Evolutionary conservation across 2,329 filamentous ascomycete species (phyloP).

Genomic region (Trichoderma endophyticum): DNA sequence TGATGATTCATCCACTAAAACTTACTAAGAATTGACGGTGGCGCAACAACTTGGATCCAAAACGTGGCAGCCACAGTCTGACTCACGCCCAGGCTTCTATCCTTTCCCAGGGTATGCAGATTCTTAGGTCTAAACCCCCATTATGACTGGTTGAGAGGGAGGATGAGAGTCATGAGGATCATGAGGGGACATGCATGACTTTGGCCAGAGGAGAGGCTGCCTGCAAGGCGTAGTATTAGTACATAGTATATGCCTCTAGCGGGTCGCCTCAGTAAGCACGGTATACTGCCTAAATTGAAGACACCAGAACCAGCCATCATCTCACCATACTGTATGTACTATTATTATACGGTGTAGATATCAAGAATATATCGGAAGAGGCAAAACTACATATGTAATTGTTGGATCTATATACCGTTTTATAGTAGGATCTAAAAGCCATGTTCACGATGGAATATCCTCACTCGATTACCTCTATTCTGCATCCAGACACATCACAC

Average conservation of each 20-base stretch:
- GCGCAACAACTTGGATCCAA: background rate
- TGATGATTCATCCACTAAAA: constrained; percentile 15
- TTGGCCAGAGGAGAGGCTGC: background rate
- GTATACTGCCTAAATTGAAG: background rate
- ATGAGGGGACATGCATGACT: background rate
- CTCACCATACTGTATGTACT: background rate
- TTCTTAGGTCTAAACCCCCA: background rate
- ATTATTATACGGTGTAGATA: background rate
- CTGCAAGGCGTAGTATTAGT: background rate
- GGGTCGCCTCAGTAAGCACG: constrained; percentile 13
- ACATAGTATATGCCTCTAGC: constrained; percentile 4
- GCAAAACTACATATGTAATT: background rate
- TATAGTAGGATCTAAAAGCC: background rate
- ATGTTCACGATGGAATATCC: background rate
- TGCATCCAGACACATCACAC: background rate
- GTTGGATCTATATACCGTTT: background rate
- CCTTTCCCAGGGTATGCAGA: background rate
- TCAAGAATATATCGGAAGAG: background rate
- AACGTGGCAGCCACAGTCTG: background rate
- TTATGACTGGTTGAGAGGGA: background rate
- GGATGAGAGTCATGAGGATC: background rate
- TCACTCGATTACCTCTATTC: background rate
- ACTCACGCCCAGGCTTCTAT: constrained; percentile 3
- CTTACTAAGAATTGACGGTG: constrained; percentile 7
- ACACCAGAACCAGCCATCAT: background rate